Base-by-base conservation (phyloP, 148 eudicot species). In the Selenicereus undatus region DNA sequence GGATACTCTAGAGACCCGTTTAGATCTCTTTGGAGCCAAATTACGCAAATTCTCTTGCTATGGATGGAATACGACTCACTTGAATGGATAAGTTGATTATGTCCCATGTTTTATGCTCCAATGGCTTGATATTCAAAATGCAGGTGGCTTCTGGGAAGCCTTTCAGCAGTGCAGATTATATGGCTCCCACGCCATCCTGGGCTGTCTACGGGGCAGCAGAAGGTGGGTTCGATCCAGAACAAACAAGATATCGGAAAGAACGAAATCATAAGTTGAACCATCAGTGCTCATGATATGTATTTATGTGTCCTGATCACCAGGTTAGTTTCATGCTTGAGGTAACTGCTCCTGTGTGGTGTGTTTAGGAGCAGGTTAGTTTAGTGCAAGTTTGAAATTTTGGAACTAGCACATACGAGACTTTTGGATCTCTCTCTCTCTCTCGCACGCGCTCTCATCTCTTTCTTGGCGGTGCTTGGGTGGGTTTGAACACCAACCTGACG, bases 191-290 rank as follows among this genome's bases (percentile, higher is more conserved):
- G 50, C 99, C 99, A 68, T 86, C 92, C 52, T 96, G 99, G 99
- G 98, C 99, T 27, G 91, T 91, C 22, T 96, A 96, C 84, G 99
- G 99, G 80, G 98, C 99, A 29, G 90, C 88, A 29, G 98, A 96
- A 89, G 95, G 98, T 60, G 98, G 99, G 30, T 96, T 96, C 78
- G 99, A 96, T 89, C 99, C 98, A 11, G 78, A 86, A 52, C 98
- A 96, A 75, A 69, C 83, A 62, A 92, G 99, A 27, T 94, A 76
- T 80, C 91, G 86, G 83, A 96, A 96, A 88, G 98, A 90, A 79
- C 89, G 99, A 16, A 85, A 88, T 86, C 99, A 96, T 80, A 92
- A 88, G 79, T 51, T 92, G 73, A 88, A 77, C 43, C 80, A 72
- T 60, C 77, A 72, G 48, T 30, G 72, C 66, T 39, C 39, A 3